Evolutionary conservation across 2,329 filamentous ascomycete species (phyloP), one percentile per base, ranked within the genome.

Genomic region (Triangularia setosa): DNA sequence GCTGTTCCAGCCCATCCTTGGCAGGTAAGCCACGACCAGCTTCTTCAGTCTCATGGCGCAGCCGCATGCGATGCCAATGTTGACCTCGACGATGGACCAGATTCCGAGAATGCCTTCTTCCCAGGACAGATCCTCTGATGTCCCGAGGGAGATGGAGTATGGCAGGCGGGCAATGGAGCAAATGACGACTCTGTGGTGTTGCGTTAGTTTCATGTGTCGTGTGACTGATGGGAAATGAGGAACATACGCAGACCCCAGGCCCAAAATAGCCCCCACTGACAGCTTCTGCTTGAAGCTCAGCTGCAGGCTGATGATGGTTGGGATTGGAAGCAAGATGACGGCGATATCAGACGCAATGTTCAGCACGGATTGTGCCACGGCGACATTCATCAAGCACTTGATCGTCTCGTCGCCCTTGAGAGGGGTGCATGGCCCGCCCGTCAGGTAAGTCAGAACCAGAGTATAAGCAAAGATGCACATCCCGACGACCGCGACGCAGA

Each of bases 301-400:
- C 40, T 78, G 75, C 5, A 83, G 72, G 5, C 70, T 72, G 64
- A 76, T 72, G 12, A 83, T 73, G 11, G 79, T 79, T 1, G 75
- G 75, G 58, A 81, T 75, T 0, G 81, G 81, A 9, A 83, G 71
- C 1, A 75, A 65, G 64, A 80, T 78, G 55, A 80, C 77, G 12
- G 79, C 65, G 8, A 81, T 61, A 68, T 83, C 79, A 28, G 79
- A 80, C 35, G 77, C 58, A 60, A 83, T 80, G 69, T 82, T 82
- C 14, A 81, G 71, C 0, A 77, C 76, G 0, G 80, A 79, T 64
- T 80, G 79, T 40, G 76, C 73, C 64, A 81, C 76, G 9, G 78
- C 73, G 58, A 80, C 76, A 64, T 80, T 77, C 61, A 78, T 72
- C 58, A 83, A 74, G 67, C 80, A 83, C 71, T 60, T 58, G 33